phyloP scores from a whole-genome alignment of 805 yeast species.

The Saccharomycopsis malanga region DNA sequence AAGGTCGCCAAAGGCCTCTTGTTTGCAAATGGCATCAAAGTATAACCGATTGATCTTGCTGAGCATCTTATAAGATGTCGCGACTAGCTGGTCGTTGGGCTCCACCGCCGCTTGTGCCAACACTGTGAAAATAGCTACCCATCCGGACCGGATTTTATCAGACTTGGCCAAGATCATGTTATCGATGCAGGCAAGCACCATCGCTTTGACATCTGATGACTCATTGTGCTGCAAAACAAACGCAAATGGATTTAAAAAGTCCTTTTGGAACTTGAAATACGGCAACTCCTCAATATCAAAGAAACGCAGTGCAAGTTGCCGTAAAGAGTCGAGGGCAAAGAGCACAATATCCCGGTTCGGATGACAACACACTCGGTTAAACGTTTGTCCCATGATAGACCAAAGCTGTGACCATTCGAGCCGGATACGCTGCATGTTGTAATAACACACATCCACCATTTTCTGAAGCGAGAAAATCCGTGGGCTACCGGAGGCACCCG shows the following conservation, averaged over 20 bases:
- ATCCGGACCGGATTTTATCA: conserved; percentile 76
- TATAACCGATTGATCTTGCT: conserved; percentile 55
- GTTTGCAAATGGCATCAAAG: conserved; percentile 54
- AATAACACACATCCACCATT: conserved; percentile 94
- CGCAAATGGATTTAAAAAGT: conserved; percentile 86
- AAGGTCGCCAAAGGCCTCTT: conserved; percentile 60
- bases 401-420: conserved; percentile 95
- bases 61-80: conserved; percentile 42
- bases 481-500: conserved; percentile 76
- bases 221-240: conserved; percentile 64
- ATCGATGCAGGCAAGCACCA: conserved; percentile 84
- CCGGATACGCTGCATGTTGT: conserved; percentile 93
- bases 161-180: conserved; percentile 79
- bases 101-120: conserved; percentile 2
- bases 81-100: conserved; percentile 5
- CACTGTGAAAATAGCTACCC: conserved; percentile 74
- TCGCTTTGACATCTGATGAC: conserved; percentile 66
- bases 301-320: conserved; percentile 89
- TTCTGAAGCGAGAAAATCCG: conserved; percentile 90
- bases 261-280: conserved; percentile 92
- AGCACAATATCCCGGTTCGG: conserved; percentile 68
- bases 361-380: conserved; percentile 79
- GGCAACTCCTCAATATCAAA: conserved; percentile 90
- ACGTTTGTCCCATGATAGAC: conserved; percentile 87
- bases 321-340: conserved; percentile 88